phyloP scores from a whole-genome alignment of 2,329 filamentous ascomycete genomes.

The Colletotrichum tanaceti region DNA sequence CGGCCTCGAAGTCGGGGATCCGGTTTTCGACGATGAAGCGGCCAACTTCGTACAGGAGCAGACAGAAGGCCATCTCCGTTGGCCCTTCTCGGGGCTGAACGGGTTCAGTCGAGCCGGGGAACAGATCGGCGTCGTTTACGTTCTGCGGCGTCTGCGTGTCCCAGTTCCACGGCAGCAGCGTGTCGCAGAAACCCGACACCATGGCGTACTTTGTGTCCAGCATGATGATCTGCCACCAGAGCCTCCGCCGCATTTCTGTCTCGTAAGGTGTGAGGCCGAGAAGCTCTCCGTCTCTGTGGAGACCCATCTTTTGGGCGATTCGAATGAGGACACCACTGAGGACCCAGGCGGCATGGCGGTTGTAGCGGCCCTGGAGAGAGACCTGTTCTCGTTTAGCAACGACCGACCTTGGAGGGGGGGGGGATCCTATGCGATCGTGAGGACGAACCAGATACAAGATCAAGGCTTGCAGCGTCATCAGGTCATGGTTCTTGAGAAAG shows the following conservation, averaged over 20 bases:
- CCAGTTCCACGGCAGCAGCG: slow-evolving; percentile 64
- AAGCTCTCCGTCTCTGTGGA: slow-evolving; percentile 70
- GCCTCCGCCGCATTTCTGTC: slow-evolving; percentile 73
- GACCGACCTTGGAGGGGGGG: not conserved
- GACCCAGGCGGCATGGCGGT: slow-evolving; percentile 70
- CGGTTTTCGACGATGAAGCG: slow-evolving; percentile 58
- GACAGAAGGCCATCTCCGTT: slow-evolving; percentile 70
- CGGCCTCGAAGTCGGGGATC: slow-evolving; percentile 56
- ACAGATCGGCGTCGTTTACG: slow-evolving; percentile 69
- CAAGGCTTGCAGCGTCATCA: slow-evolving; percentile 69
- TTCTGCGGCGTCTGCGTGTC: slow-evolving; percentile 68
- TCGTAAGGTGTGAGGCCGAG: slow-evolving; percentile 71
- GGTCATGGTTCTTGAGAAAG: slow-evolving; percentile 69
- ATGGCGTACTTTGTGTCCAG: slow-evolving; percentile 68
- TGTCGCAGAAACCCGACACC: slow-evolving; percentile 67
- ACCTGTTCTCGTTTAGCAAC: slow-evolving; percentile 52
- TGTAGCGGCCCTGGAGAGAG: slow-evolving; percentile 68
- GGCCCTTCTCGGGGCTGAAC: slow-evolving; percentile 65
- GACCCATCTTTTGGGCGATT: slow-evolving; percentile 75
- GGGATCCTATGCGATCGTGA: not conserved
- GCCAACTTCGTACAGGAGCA: slow-evolving; percentile 63
- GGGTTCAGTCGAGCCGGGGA: slow-evolving; percentile 63
- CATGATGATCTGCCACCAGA: slow-evolving; percentile 75
- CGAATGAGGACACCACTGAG: slow-evolving; percentile 70
- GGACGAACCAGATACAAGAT: slow-evolving; percentile 65